Evolutionary conservation across 2,329 filamentous ascomycete genomes (phyloP), one percentile per base, ranked within the genome.

Genomic region (Trichoderma cornu-damae): DNA sequence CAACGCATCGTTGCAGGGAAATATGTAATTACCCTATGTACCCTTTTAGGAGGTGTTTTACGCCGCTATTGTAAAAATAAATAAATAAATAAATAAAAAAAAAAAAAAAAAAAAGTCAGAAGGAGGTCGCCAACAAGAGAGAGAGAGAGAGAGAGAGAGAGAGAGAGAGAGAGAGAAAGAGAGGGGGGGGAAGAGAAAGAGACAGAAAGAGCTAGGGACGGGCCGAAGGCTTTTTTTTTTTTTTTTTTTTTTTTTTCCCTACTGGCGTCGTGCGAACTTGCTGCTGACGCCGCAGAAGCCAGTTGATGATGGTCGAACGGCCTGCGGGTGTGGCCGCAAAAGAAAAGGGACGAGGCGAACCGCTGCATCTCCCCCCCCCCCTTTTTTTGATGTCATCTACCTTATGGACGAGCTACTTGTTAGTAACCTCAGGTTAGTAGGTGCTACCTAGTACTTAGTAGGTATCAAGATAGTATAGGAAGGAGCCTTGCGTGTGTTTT

Each of bases 201-300:
- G 28, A 24, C 22, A 30, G 40, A 47, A 26, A 48, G 54, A 57
- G 44, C 57, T 59, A 59, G 57, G 57, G 51, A 59, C 57, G 57
- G 57, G 43, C 57, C 57, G 51, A 56, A 32, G 32, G 22, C 44
- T 47, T 30, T 12, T n/a, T n/a, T n/a, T n/a, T n/a, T n/a, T n/a
- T n/a, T n/a, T n/a, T n/a, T n/a, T n/a, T n/a, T n/a, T n/a, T n/a
- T n/a, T n/a, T n/a, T n/a, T n/a, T n/a, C n/a, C n/a, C n/a, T n/a
- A n/a, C 30, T 44, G 55, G 47, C 38, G 28, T 52, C 30, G 22
- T 35, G 24, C 26, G 8, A 16, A n/a, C n/a, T 9, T 37, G 22
- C 44, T 34, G 44, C 28, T 34, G n/a, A n/a, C 28, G 14, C 6
- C 8, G 18, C n/a, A 37, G 40, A 24, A 14, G 35, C 12, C n/a